Conservation (phyloP, 805 yeast genomes). For the Metschnikowia arizonensis region DNA sequence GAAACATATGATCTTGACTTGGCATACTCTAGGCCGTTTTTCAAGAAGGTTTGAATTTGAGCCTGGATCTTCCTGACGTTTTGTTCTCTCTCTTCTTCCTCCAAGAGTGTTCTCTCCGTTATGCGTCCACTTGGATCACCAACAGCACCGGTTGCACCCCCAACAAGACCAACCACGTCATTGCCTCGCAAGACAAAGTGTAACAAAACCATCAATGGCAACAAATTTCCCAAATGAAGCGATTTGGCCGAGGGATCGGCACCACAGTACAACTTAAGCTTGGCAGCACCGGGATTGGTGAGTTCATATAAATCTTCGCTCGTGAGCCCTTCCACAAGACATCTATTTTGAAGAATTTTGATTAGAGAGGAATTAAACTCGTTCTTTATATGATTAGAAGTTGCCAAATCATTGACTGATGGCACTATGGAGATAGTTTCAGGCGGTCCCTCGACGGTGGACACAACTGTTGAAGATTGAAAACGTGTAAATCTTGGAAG, state of each 20-base stretch:
- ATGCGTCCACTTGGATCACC: constrained; percentile 96
- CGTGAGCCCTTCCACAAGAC: constrained; percentile 37
- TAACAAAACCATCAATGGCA: constrained; percentile 79
- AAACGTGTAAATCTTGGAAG: neutral
- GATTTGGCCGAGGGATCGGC: constrained; percentile 95
- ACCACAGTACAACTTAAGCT: constrained; percentile 76
- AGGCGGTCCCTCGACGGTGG: constrained; percentile 20
- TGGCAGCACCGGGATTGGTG: constrained; percentile 26
- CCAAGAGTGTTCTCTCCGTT: constrained; percentile 66
- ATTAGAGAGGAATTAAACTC: constrained; percentile 31
- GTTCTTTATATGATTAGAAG: constrained; percentile 15
- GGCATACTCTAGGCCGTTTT: constrained; percentile 61
- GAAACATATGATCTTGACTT: constrained; percentile 40
- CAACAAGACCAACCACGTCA: constrained; percentile 75
- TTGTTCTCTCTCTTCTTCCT: constrained; percentile 42
- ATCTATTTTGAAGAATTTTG: constrained; percentile 34
- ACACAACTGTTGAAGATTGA: constrained; percentile 8
- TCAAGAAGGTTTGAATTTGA: constrained; percentile 63
- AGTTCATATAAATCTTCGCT: constrained; percentile 34
- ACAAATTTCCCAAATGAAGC: constrained; percentile 82
- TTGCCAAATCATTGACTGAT: constrained; percentile 26
- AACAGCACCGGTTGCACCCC: constrained; percentile 93
- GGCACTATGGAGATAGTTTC: constrained; percentile 40
- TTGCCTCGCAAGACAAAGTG: constrained; percentile 87
- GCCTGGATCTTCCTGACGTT: constrained; percentile 57